A percentile compares a stretch with the other conserved stretches of the same genome.
These are phyloP conservation scores for Rutstroemia sydowiana DNA, from an alignment of 2,329 filamentous ascomycete genomes.

Conservation along the genomic window DNA sequence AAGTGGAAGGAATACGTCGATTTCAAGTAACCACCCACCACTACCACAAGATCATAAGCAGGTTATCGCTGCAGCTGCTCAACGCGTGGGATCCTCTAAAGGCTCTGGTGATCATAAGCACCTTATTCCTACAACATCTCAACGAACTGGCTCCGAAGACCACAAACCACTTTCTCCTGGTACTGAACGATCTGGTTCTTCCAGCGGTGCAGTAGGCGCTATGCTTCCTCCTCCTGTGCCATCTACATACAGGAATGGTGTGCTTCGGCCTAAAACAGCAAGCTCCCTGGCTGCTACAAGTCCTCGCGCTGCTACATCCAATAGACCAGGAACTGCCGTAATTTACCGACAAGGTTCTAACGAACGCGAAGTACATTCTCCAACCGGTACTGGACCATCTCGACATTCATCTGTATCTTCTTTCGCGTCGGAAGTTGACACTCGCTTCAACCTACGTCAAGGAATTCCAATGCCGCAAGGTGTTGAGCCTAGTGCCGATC, in stretches of 20 bases:
- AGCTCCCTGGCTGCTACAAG: slow-evolving; percentile 36
- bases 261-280: slow-evolving; percentile 53
- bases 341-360: slow-evolving; percentile 41
- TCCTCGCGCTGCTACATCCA: slow-evolving; percentile 31
- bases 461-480: slow-evolving; percentile 48
- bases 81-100: slow-evolving; percentile 44
- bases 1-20: slow-evolving; percentile 51
- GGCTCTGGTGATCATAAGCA: slow-evolving; percentile 4
- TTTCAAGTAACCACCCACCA: slow-evolving; percentile 52
- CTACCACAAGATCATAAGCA: slow-evolving; percentile 77
- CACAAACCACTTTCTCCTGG: slow-evolving; percentile 80
- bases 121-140: background rate
- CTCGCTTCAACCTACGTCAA: slow-evolving; percentile 72
- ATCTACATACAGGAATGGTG: slow-evolving; percentile 51
- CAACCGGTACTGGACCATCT: slow-evolving; percentile 36
- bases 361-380: slow-evolving; percentile 43
- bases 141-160: slow-evolving; percentile 44
- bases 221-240: slow-evolving; percentile 87
- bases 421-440: slow-evolving; percentile 89
- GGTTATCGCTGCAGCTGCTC: slow-evolving; percentile 69
- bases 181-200: slow-evolving; percentile 49
- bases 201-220: slow-evolving; percentile 30
- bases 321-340: slow-evolving; percentile 51
- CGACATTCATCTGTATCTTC: slow-evolving; percentile 86
- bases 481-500: slow-evolving; percentile 71